Evolutionary conservation across 2,329 filamentous ascomycete species (phyloP).

Genomic region (Pleurostoma richardsiae): DNA sequence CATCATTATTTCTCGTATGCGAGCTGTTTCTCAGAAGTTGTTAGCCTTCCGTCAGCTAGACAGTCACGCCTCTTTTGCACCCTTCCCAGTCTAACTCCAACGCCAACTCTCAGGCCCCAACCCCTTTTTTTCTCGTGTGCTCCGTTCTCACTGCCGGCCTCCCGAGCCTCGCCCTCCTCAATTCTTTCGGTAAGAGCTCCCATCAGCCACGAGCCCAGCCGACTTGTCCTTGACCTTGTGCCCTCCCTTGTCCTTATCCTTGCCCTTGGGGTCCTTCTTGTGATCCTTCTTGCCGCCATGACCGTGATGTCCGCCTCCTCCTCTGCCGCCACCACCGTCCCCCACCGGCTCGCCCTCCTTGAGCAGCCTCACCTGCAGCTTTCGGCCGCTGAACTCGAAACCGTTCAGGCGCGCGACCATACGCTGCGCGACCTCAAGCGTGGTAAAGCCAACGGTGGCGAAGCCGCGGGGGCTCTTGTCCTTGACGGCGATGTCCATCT

Average conservation of each 20-base stretch:
- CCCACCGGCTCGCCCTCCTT: constrained; percentile 8
- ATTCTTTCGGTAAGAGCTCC: not conserved
- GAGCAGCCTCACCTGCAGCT: constrained; percentile 7
- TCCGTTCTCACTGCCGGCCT: no score
- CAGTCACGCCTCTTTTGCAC: no score
- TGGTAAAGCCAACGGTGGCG: constrained; percentile 6
- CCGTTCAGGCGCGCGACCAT: constrained; percentile 6
- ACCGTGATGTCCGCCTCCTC: constrained; percentile 2
- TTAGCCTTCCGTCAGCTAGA: no score
- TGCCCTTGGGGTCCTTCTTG: constrained; percentile 2
- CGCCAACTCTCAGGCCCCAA: no score
- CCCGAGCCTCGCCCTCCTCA: no score
- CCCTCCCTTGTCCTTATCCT: constrained; percentile 5
- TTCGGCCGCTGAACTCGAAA: constrained; percentile 7
- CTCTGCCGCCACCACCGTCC: not conserved
- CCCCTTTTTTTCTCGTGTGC: no score
- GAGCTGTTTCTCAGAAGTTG: no score
- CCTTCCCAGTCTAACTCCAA: no score
- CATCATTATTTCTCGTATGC: no score
- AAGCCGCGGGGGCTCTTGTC: constrained; percentile 6
- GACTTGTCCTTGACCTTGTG: not conserved
- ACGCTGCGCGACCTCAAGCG: constrained; percentile 4
- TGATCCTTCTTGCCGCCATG: constrained; percentile 3
- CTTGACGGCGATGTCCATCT: constrained; percentile 4
- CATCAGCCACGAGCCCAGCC: constrained; percentile 4